phyloP scores from a whole-genome alignment of 768 basidiomycete genomes.

The Tricholomella constricta region DNA sequence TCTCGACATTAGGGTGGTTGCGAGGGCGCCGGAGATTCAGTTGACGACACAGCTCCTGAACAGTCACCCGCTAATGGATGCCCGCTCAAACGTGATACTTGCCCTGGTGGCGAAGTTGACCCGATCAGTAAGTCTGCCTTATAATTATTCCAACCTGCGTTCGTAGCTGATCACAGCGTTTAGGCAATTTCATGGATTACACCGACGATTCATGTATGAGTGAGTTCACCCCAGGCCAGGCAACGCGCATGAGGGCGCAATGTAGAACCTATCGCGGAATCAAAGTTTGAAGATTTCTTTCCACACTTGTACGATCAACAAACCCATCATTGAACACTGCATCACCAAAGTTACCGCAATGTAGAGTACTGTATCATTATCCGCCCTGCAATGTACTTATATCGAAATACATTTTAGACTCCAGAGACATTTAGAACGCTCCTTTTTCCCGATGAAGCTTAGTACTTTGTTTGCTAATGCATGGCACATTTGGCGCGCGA shows the following conservation, averaged over 20 bases:
- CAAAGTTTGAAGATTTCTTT: constrained; percentile 15
- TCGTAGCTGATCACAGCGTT: background rate
- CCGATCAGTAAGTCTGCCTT: constrained; percentile 39
- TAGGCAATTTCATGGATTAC: constrained; percentile 52
- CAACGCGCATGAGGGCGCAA: constrained; percentile 36
- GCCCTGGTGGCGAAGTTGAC: constrained; percentile 35
- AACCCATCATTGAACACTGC: background rate
- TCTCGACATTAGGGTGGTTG: constrained; percentile 32
- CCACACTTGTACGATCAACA: too few species aligned
- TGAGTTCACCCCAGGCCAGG: constrained; percentile 46
- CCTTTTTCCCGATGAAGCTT: too few species aligned
- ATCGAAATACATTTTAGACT: background rate
- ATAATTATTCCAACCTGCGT: background rate
- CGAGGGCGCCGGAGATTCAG: constrained; percentile 36
- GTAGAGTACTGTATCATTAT: background rate
- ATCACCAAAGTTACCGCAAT: background rate
- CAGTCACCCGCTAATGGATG: constrained; percentile 39
- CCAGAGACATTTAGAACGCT: too few species aligned
- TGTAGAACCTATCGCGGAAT: constrained; percentile 37
- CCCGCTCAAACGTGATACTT: constrained; percentile 31
- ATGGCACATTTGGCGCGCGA: too few species aligned
- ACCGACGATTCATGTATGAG: constrained; percentile 47
- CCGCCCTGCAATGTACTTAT: background rate
- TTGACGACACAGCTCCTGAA: constrained; percentile 46
- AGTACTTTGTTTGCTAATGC: too few species aligned